Evolutionary conservation across 177 flowering plant genomes (phyloP).

Genomic region (Vitis hybrid): DNA sequence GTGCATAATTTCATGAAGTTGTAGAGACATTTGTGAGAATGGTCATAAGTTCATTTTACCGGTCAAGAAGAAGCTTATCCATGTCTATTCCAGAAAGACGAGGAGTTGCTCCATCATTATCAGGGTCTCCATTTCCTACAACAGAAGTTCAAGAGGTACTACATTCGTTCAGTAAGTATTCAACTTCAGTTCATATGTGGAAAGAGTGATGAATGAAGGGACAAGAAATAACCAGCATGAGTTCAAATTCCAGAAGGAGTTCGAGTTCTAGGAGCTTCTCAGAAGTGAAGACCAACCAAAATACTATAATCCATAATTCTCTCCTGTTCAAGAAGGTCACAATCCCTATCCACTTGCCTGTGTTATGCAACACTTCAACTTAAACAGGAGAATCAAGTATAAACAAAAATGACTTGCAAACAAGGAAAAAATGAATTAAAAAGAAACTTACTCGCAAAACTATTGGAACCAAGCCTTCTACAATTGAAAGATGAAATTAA

Average conservation of each 20-base stretch:
- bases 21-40: background rate
- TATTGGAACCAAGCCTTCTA: conserved; percentile 84
- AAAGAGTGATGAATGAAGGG: conserved; percentile 7
- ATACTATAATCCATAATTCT: conserved; percentile 99
- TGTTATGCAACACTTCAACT: conserved; percentile 10
- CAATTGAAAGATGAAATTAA: conserved; percentile 73
- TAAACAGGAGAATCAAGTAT: background rate
- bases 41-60: conserved; percentile 31
- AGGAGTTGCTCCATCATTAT: conserved; percentile 34
- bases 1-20: too few relatives aligned
- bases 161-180: conserved; percentile 1
- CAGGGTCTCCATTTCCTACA: conserved; percentile 46
- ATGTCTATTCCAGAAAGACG: conserved; percentile 55
- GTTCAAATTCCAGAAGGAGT: conserved; percentile 38
- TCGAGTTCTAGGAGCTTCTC: conserved; percentile 37
- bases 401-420: background rate
- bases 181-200: background rate
- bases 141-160: conserved; percentile 4
- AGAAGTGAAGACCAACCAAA: conserved; percentile 86
- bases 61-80: conserved; percentile 55
- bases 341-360: conserved; percentile 91
- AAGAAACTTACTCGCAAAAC: conserved; percentile 57
- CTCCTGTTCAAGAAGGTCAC: conserved; percentile 86
- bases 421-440: background rate
- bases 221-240: conserved; percentile 22